Evolutionary conservation across 1,284 basidiomycete species (phyloP).

Genomic region (Termitomyces sp.): DNA sequence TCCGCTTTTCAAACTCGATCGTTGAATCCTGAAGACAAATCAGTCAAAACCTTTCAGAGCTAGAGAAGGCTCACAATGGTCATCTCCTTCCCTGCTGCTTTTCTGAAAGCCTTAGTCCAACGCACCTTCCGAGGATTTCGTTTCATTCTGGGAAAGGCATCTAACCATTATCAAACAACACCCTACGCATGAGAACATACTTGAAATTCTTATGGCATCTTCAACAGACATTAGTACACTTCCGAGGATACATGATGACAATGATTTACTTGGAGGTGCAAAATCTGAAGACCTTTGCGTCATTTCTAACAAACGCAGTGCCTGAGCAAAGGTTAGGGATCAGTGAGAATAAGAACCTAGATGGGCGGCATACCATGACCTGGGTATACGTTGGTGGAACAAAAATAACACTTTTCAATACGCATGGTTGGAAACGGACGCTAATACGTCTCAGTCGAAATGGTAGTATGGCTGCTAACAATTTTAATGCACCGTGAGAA

Average conservation of each 20-base stretch:
- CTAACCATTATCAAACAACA: slow-evolving; percentile 1
- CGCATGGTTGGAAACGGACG: slow-evolving; percentile 46
- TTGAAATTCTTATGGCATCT: slow-evolving; percentile 99
- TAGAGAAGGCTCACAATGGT: slow-evolving; percentile 69
- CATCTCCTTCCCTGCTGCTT: slow-evolving; percentile 99
- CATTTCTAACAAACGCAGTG: slow-evolving; percentile 92
- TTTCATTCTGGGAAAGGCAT: slow-evolving; percentile 76
- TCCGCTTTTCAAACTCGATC: slow-evolving; percentile 98
- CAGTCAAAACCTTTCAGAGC: slow-evolving; percentile 5
- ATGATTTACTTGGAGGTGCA: slow-evolving; percentile 86
- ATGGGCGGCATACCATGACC: slow-evolving; percentile 66
- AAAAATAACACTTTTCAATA: slow-evolving; percentile 89
- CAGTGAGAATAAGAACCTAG: background rate
- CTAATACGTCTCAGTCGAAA: background rate
- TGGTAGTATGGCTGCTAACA: background rate
- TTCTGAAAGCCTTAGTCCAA: slow-evolving; percentile 99
- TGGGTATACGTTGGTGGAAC: slow-evolving; percentile 92
- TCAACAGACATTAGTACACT: slow-evolving; percentile 7
- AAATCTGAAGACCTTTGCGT: slow-evolving; percentile 94
- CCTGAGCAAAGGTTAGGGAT: slow-evolving; percentile 39
- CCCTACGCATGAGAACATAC: slow-evolving; percentile 35
- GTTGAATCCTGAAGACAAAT: slow-evolving; percentile 76
- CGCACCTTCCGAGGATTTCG: slow-evolving; percentile 98
- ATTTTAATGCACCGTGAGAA: slow-evolving; percentile 12
- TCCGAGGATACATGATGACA: slow-evolving; percentile 10